A percentile compares a stretch with the other conserved stretches of the same genome.
Evolutionary conservation across 1,284 basidiomycete species (phyloP).

Genomic region (Leccinum subrobustum): DNA sequence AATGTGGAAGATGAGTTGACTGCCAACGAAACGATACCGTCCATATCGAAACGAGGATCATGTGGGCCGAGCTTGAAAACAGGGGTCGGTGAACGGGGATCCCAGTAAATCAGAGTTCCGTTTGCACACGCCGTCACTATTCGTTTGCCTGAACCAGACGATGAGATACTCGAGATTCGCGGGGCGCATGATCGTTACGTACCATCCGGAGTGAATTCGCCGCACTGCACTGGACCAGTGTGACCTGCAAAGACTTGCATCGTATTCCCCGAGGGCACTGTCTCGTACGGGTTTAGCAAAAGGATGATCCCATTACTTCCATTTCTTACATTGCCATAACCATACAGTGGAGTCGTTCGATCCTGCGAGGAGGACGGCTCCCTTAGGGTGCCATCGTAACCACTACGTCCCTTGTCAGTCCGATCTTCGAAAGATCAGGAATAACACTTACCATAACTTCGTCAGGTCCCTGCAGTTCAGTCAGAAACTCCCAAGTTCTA

Average conservation of each 20-base stretch:
- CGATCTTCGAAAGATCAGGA: neutral
- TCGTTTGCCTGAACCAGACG: slow-evolving; percentile 64
- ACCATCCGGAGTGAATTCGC: slow-evolving; percentile 92
- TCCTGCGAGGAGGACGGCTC: slow-evolving; percentile 85
- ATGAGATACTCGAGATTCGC: slow-evolving; percentile 5
- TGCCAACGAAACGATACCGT: slow-evolving; percentile 84
- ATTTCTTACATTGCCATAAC: slow-evolving; percentile 87
- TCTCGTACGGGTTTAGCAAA: slow-evolving; percentile 15
- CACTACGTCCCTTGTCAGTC: slow-evolving; percentile 52
- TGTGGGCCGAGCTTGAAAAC: slow-evolving; percentile 76
- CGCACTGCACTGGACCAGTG: slow-evolving; percentile 81
- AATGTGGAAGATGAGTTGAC: slow-evolving; percentile 84
- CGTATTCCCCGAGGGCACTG: slow-evolving; percentile 90
- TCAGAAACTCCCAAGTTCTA: slow-evolving; percentile 88
- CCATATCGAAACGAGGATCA: slow-evolving; percentile 77
- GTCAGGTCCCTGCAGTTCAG: slow-evolving; percentile 89
- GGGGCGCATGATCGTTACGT: slow-evolving; percentile 12
- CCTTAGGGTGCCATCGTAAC: slow-evolving; percentile 96
- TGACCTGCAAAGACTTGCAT: slow-evolving; percentile 98
- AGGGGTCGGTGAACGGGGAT: slow-evolving; percentile 78
- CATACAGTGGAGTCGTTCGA: slow-evolving; percentile 95
- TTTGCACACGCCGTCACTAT: slow-evolving; percentile 88
- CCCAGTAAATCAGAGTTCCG: slow-evolving; percentile 88
- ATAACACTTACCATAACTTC: slow-evolving; percentile 82
- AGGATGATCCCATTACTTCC: neutral